Conservation (phyloP, 306 rosid genomes). For the Hippophae gyantsensis region DNA sequence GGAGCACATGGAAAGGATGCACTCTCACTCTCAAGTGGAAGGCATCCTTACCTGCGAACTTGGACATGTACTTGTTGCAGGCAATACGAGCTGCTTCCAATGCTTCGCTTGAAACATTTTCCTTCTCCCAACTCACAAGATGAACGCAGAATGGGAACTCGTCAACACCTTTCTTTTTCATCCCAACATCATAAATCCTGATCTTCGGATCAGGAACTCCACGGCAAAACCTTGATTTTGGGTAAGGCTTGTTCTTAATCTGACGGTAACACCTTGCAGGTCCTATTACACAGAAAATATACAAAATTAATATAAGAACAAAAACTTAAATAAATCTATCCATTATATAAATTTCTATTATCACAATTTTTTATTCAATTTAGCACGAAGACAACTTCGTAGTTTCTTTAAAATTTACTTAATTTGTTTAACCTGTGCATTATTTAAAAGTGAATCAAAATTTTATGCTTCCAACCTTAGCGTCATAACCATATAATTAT, state of each 20-base stretch:
- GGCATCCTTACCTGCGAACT: slow-evolving; percentile 64
- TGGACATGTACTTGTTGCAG: slow-evolving; percentile 74
- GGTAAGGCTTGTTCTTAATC: slow-evolving; percentile 66
- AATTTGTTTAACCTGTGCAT: too few species aligned
- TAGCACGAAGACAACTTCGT: too few species aligned
- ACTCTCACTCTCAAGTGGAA: slow-evolving; percentile 79
- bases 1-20: slow-evolving; percentile 78
- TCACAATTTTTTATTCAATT: too few species aligned
- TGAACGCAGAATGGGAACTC: slow-evolving; percentile 92
- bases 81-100: slow-evolving; percentile 81
- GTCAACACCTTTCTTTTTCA: slow-evolving; percentile 89
- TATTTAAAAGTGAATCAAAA: too few species aligned
- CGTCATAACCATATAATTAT: too few species aligned
- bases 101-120: slow-evolving; percentile 74
- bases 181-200: slow-evolving; percentile 79
- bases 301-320: neutral
- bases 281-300: slow-evolving; percentile 20
- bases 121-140: slow-evolving; percentile 88
- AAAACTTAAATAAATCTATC: neutral
- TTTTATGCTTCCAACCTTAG: too few species aligned
- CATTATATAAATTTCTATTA: neutral
- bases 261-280: slow-evolving; percentile 73
- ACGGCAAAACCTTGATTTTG: slow-evolving; percentile 56
- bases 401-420: too few species aligned
- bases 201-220: slow-evolving; percentile 72